phyloP scores from a whole-genome alignment of 2,329 filamentous ascomycete genomes.

The Microsporum canis region DNA sequence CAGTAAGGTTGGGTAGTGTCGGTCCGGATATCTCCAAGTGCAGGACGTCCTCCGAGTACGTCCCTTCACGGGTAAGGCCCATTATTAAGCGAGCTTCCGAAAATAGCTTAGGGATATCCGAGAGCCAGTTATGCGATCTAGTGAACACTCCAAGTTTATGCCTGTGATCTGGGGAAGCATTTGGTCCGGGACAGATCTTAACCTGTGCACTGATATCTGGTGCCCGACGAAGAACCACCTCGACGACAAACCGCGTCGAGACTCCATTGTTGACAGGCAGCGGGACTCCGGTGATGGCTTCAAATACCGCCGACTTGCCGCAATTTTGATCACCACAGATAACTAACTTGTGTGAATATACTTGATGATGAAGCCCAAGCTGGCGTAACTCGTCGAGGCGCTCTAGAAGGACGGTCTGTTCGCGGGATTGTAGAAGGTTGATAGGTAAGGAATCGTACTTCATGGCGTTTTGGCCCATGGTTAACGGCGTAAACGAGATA shows the following conservation, averaged over 20 bases:
- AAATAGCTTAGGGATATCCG: conserved; percentile 18
- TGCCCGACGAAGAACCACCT: conserved; percentile 41
- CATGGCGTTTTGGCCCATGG: background rate
- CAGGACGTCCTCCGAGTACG: conserved; percentile 39
- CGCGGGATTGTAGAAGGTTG: conserved; percentile 13
- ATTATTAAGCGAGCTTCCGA: conserved; percentile 18
- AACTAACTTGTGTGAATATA: conserved; percentile 13
- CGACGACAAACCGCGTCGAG: conserved; percentile 50
- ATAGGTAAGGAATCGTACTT: conserved; percentile 7
- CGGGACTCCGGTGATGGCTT: conserved; percentile 13
- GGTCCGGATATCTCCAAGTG: conserved; percentile 50
- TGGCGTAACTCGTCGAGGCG: conserved; percentile 15
- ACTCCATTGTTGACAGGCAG: conserved; percentile 35
- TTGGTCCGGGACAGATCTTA: conserved; percentile 17
- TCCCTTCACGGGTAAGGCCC: conserved; percentile 16
- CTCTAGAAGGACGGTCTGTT: conserved; percentile 12
- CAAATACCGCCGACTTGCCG: conserved; percentile 15
- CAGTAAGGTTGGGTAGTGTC: conserved; percentile 47
- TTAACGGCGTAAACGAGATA: background rate
- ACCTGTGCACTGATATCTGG: conserved; percentile 15
- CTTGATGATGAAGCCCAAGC: conserved; percentile 13
- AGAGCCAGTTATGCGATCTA: conserved; percentile 16
- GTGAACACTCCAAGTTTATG: conserved; percentile 16
- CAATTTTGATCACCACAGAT: conserved; percentile 14
- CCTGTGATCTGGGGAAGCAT: conserved; percentile 16